These are phyloP conservation scores for Trametes punicea DNA, from an alignment of 768 basidiomycete species.

Conservation along the genomic window DNA sequence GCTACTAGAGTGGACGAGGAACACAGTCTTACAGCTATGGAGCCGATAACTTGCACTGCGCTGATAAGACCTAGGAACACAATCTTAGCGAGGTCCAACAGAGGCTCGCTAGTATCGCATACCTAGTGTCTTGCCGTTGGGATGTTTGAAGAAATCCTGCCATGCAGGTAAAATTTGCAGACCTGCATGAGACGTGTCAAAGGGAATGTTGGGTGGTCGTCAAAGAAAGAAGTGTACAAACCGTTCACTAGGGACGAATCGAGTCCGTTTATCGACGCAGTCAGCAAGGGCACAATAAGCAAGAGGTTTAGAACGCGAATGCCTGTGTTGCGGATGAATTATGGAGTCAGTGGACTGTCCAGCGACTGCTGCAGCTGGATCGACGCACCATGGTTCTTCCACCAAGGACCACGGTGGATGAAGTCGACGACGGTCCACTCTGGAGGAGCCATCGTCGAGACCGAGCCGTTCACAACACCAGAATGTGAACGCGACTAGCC, in stretches of 20 bases:
- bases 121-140: slow-evolving; percentile 52
- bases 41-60: slow-evolving; percentile 49
- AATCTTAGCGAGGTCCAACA: neutral
- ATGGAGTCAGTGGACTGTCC: neutral
- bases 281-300: slow-evolving; percentile 60
- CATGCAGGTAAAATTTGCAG: slow-evolving; percentile 66
- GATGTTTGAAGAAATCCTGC: slow-evolving; percentile 53
- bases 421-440: slow-evolving; percentile 58
- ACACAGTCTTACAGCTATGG: slow-evolving; percentile 21
- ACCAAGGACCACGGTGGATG: slow-evolving; percentile 58
- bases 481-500: neutral
- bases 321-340: slow-evolving; percentile 34
- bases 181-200: slow-evolving; percentile 37
- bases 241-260: slow-evolving; percentile 66
- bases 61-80: slow-evolving; percentile 53
- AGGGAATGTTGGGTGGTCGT: slow-evolving; percentile 8
- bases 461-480: neutral
- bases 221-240: slow-evolving; percentile 12
- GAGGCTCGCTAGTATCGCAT: neutral
- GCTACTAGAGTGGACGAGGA: neutral
- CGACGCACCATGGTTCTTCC: slow-evolving; percentile 53
- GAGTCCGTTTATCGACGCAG: slow-evolving; percentile 62
- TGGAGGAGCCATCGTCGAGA: slow-evolving; percentile 32
- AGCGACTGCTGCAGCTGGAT: neutral
- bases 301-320: slow-evolving; percentile 57